phyloP scores from a whole-genome alignment of 108 stramenopile genomes.

The Cyclotella distinguenda region DNA sequence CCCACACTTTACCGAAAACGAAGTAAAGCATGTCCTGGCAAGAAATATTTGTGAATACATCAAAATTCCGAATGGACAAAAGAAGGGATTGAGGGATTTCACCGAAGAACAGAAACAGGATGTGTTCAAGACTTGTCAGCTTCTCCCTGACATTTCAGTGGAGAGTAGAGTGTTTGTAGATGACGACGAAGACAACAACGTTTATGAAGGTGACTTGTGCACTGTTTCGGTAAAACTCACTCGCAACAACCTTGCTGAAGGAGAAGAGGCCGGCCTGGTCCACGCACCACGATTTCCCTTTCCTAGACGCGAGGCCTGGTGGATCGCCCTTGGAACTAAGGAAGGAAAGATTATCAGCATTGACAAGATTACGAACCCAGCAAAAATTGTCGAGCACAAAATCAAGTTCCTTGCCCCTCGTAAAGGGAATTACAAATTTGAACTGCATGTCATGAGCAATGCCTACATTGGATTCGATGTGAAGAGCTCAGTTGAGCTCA shows the following conservation, averaged over 20 bases:
- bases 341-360: conserved; percentile 92
- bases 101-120: conserved; percentile 84
- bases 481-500: conserved; percentile 62
- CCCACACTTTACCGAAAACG: conserved; percentile 85
- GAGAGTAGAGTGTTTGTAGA: conserved; percentile 90
- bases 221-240: conserved; percentile 88
- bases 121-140: conserved; percentile 68
- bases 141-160: conserved; percentile 84
- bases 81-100: conserved; percentile 85
- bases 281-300: conserved; percentile 92
- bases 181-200: conserved; percentile 94
- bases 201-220: conserved; percentile 95
- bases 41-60: conserved; percentile 73
- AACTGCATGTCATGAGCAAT: conserved; percentile 87
- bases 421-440: conserved; percentile 86
- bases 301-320: conserved; percentile 93
- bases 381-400: conserved; percentile 78
- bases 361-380: conserved; percentile 80
- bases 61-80: conserved; percentile 64
- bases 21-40: conserved; percentile 67
- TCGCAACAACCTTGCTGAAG: conserved; percentile 87
- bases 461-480: conserved; percentile 95
- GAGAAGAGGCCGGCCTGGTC: conserved; percentile 86
- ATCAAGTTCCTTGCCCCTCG: conserved; percentile 96
- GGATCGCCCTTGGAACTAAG: conserved; percentile 91